These are phyloP conservation scores for Phytophthora syringae DNA, from an alignment of 352 stramenopile genomes.

Conservation along the genomic window DNA sequence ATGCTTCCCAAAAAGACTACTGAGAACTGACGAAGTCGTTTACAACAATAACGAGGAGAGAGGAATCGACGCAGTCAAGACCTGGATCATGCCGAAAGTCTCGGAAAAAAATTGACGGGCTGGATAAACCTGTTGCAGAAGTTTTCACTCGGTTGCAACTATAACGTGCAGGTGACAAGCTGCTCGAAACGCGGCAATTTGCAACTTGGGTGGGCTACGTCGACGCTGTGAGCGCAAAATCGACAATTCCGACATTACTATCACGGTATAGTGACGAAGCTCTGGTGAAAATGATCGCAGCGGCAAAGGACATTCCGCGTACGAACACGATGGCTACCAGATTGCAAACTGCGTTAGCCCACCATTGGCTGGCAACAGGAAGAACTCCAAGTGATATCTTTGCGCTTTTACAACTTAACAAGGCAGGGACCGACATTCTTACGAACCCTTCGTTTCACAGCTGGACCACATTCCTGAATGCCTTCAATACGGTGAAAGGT, in stretches of 20 bases:
- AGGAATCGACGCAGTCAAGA: neutral
- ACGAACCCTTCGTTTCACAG: neutral
- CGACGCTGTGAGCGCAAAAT: neutral
- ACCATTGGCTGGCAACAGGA: neutral
- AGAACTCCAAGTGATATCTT: neutral
- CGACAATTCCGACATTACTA: neutral
- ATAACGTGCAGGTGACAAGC: neutral
- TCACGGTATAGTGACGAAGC: neutral
- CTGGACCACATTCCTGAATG: neutral
- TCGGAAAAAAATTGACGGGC: too few relatives aligned
- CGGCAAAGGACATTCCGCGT: neutral
- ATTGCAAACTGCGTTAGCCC: neutral
- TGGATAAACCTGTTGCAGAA: neutral
- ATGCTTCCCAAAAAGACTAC: too few relatives aligned
- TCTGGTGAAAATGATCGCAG: neutral
- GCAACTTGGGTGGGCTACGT: neutral
- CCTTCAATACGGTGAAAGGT: neutral
- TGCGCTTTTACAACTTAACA: neutral
- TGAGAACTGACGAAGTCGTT: too few relatives aligned
- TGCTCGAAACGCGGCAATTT: neutral
- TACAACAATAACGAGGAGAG: neutral
- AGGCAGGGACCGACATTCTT: neutral
- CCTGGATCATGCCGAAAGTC: neutral
- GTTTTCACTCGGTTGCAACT: neutral
- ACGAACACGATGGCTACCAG: neutral